These are phyloP conservation scores for Geosmithia morbida DNA, from an alignment of 2,329 filamentous ascomycete species.

Conservation along the genomic window DNA sequence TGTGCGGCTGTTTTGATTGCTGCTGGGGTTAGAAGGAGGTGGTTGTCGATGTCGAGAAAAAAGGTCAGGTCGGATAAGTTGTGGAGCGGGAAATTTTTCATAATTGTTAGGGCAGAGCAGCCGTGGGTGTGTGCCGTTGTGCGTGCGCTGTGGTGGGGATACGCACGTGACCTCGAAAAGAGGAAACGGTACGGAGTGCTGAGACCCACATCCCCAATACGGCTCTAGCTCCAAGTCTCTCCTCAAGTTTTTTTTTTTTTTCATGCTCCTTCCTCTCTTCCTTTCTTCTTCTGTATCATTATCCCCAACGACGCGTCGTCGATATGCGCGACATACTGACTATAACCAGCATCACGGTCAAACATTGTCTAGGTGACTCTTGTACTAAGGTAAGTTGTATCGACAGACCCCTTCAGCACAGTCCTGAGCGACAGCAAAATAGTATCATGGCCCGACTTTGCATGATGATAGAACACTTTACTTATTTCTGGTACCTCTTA, in stretches of 20 bases:
- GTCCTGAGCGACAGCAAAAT: background rate
- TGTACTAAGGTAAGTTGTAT: background rate
- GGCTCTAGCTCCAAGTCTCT: background rate
- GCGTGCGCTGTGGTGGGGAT: conserved; percentile 1
- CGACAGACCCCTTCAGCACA: background rate
- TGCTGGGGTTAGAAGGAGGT: conserved; percentile 2
- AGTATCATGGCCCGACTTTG: conserved; percentile 7
- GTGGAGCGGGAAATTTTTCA: conserved; percentile 27
- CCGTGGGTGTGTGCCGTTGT: conserved; percentile 2
- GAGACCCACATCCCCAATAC: background rate
- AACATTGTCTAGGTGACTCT: background rate
- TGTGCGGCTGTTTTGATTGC: conserved; percentile 14
- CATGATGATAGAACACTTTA: conserved; percentile 59
- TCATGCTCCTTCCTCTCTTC: background rate
- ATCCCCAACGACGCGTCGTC: background rate
- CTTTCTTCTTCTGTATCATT: background rate
- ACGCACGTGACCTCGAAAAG: background rate
- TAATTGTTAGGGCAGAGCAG: conserved; percentile 26
- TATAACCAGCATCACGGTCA: background rate
- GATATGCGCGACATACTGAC: background rate
- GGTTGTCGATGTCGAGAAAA: background rate
- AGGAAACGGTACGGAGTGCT: background rate
- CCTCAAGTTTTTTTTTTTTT: background rate
- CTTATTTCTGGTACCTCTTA: conserved; percentile 97
- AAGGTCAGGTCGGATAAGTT: conserved; percentile 6